Evolutionary conservation across 495 filamentous ascomycete species (phyloP).

Genomic region (Neurospora tetraspora): DNA sequence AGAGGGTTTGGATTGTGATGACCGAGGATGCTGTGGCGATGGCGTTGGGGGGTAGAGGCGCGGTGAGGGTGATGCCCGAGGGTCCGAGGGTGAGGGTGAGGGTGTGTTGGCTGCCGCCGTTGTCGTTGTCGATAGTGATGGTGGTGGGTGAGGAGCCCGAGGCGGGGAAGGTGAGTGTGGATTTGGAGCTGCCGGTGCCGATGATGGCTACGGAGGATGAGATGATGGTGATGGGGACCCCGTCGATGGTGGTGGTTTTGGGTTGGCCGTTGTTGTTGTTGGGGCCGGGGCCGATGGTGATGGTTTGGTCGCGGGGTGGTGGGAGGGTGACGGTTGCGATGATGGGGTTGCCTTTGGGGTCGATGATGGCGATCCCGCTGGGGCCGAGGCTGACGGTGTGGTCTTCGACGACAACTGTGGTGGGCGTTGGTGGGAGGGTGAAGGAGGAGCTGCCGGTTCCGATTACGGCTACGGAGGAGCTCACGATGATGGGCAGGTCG

Average conservation of each 20-base stretch:
- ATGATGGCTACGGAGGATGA: conserved; percentile 34
- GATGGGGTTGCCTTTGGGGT: conserved; percentile 15
- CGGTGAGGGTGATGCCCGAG: background rate
- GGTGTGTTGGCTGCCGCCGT: background rate
- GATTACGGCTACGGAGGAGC: conserved; percentile 33
- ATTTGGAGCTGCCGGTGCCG: conserved; percentile 25
- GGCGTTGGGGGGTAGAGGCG: background rate
- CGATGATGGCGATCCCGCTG: conserved; percentile 27
- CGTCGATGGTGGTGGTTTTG: conserved; percentile 35
- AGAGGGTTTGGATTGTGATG: background rate
- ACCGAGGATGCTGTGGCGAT: background rate
- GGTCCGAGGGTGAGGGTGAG: background rate
- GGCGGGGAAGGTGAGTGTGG: conserved; percentile 27
- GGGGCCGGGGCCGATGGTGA: conserved; percentile 37
- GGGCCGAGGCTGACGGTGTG: conserved; percentile 40
- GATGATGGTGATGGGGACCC: conserved; percentile 36
- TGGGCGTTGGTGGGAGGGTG: conserved; percentile 21
- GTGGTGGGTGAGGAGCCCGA: conserved; percentile 21
- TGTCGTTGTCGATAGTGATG: background rate
- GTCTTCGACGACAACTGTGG: conserved; percentile 17
- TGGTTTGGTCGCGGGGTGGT: conserved; percentile 30
- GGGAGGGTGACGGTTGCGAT: conserved; percentile 5
- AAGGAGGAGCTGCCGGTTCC: conserved; percentile 31
- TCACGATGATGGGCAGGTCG: conserved; percentile 31
- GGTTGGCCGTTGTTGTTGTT: conserved; percentile 27